Percentiles rank a stretch among this genome's conserved stretches.
These are phyloP conservation scores for Fusarium paranaense DNA, from an alignment of 2,329 filamentous ascomycete genomes.

Conservation along the genomic window DNA sequence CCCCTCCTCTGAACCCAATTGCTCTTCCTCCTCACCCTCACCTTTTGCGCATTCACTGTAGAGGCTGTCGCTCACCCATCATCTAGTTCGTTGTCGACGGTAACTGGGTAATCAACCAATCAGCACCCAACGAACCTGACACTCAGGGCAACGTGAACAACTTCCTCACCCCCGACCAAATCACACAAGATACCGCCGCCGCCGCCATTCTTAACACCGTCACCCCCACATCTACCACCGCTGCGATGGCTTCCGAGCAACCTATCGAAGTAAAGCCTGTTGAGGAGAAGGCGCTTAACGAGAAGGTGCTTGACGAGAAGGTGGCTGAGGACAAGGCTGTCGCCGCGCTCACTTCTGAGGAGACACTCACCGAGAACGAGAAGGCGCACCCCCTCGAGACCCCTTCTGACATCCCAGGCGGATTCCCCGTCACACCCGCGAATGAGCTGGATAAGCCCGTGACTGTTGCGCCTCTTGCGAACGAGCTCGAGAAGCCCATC, in stretches of 20 bases:
- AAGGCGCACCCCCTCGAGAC: conserved; percentile 47
- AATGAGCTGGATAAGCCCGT: conserved; percentile 64
- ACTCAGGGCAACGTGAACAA: conserved; percentile 91
- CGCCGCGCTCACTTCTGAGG: conserved; percentile 27
- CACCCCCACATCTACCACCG: conserved; percentile 77
- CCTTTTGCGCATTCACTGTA: conserved; percentile 11
- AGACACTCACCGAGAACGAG: conserved; percentile 21
- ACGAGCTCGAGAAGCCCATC: conserved; percentile 64
- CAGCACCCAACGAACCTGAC: conserved; percentile 85
- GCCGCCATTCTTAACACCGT: conserved; percentile 73
- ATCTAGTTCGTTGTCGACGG: conserved; percentile 93
- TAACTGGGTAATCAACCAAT: conserved; percentile 86
- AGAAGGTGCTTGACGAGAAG: conserved; percentile 35
- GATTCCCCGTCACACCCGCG: conserved; percentile 75
- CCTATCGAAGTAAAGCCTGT: conserved; percentile 62
- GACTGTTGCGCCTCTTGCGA: conserved; percentile 67
- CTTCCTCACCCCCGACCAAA: conserved; percentile 81
- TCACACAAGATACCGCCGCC: conserved; percentile 61
- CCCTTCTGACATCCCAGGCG: conserved; percentile 55
- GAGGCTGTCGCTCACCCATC: conserved; percentile 39
- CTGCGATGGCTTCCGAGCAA: conserved; percentile 69
- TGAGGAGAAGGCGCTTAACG: conserved; percentile 35
- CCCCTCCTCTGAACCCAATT: conserved; percentile 38
- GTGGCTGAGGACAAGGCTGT: conserved; percentile 15
- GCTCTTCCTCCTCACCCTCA: conserved; percentile 22